Conservation (phyloP, 148 eudicot genomes). For the Amaranthus palmeri region DNA sequence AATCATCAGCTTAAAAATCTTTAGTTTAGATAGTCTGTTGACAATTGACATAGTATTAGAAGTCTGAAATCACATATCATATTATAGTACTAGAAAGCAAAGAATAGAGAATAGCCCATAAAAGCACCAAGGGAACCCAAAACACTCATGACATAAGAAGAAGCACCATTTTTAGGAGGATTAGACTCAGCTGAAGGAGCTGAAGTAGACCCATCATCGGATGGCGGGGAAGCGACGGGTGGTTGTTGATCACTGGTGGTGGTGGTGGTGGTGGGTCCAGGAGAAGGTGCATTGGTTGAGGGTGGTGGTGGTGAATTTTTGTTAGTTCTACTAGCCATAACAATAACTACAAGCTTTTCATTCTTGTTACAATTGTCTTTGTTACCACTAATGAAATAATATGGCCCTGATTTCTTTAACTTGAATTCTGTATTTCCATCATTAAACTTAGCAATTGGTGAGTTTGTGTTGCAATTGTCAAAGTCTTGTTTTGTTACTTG, state of each 20-base stretch:
- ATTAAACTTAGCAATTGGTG: slow-evolving; percentile 40
- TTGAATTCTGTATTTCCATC: slow-evolving; percentile 67
- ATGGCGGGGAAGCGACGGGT: slow-evolving; percentile 33
- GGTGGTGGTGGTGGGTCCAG: slow-evolving; percentile 21
- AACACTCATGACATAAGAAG: slow-evolving; percentile 23
- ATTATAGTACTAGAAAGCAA: slow-evolving; percentile 33
- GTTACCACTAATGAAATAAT: slow-evolving; percentile 83
- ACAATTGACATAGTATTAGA: too few relatives aligned
- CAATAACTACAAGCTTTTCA: slow-evolving; percentile 59
- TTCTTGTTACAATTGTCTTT: slow-evolving; percentile 65
- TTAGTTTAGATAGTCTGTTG: too few relatives aligned
- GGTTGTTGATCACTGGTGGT: neutral
- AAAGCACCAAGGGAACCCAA: slow-evolving; percentile 48
- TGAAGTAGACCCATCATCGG: neutral
- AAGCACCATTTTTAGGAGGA: slow-evolving; percentile 37
- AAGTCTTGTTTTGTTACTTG: slow-evolving; percentile 60
- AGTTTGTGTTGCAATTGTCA: slow-evolving; percentile 52
- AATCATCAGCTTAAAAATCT: too few relatives aligned
- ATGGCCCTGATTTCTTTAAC: slow-evolving; percentile 58
- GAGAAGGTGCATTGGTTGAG: slow-evolving; percentile 12
- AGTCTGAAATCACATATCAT: too few relatives aligned
- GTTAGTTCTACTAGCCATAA: slow-evolving; percentile 56
- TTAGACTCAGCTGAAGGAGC: slow-evolving; percentile 43
- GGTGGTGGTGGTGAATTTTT: slow-evolving; percentile 15
- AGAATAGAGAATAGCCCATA: slow-evolving; percentile 43